Evolutionary conservation across 2,329 filamentous ascomycete genomes (phyloP), one percentile per base, ranked within the genome.

Genomic region (Podosphaera aphanis): DNA sequence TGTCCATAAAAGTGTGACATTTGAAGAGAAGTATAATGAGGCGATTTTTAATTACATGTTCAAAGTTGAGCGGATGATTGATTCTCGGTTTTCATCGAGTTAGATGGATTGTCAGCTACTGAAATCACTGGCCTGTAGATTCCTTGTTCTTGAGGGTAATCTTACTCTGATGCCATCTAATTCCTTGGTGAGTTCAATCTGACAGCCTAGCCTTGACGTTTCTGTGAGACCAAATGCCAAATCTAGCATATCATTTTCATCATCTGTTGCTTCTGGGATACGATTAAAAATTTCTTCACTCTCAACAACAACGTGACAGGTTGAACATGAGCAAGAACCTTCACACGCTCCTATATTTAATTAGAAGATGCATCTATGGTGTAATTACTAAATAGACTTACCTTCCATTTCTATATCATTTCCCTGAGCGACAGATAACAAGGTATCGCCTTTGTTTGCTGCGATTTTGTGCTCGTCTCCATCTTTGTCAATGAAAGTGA

Each of bases 381-480:
- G 8, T 37, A 13, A 41, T 8, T 8, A 11, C 1, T 13, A 21
- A 23, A 13, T 23, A n/a, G 23, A 55, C 63, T 49, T 59, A 72
- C 73, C 86, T 68, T 98, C 90, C 88, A 98, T 95, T 62, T 98
- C 90, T 37, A 98, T 67, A 58, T 95, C 88, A 62, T 95, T 74
- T 40, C 81, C 83, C 61, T 94, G 88, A 19, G 88, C 90, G 57
- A 98, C 88, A 58, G 95, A 88, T 46, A 98, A 70, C 46, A 98
- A 68, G 62, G 98, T 98, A 63, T 93, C 85, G 43, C 90, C 90
- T 55, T 81, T 76, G 13, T 74, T 68, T 7, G 94, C 88, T 49
- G 79, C 76, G 56, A 94, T 74, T 49, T 79, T 83, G 61, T 83
- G 71, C 52, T 77, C 70, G 25, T 73, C 67, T 44, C 78, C 78